Evolutionary conservation across 2,329 filamentous ascomycete species (phyloP).

Genomic region (Dothideomycetidae sp.): DNA sequence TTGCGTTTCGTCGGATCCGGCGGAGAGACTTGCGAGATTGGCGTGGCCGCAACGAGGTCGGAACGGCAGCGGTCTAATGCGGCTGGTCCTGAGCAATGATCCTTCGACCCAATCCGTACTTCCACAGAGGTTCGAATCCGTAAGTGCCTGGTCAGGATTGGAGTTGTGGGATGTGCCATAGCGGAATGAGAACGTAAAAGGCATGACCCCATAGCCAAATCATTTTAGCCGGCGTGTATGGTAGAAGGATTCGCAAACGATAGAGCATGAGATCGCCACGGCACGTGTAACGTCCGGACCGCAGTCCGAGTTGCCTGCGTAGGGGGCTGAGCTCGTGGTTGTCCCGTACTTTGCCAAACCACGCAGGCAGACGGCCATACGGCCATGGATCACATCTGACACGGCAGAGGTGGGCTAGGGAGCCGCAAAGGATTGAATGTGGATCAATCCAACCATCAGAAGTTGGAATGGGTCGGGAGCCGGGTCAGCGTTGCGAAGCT

Average conservation of each 20-base stretch:
- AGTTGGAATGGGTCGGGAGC: no score
- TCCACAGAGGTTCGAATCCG: constrained; percentile 5
- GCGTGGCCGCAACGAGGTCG: constrained; percentile 27
- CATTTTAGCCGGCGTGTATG: no score
- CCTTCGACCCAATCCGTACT: background rate
- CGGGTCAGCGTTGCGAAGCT: no score
- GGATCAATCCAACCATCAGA: no score
- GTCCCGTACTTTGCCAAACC: background rate
- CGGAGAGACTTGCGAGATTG: constrained; percentile 17
- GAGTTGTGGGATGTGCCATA: constrained; percentile 5
- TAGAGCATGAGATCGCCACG: background rate
- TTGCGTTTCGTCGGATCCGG: constrained; percentile 22
- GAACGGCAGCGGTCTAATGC: background rate
- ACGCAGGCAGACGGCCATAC: no score
- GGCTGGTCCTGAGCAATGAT: constrained; percentile 4
- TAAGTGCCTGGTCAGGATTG: constrained; percentile 3
- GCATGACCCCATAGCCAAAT: no score
- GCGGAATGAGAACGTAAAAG: background rate
- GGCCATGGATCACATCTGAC: no score
- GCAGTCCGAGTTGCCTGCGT: background rate
- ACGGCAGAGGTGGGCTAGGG: no score
- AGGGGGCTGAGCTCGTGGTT: background rate
- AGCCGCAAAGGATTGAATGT: no score
- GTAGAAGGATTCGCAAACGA: background rate
- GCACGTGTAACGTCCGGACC: background rate